Conservation (phyloP, 2,329 filamentous ascomycete genomes). For the Cadophora malorum region DNA sequence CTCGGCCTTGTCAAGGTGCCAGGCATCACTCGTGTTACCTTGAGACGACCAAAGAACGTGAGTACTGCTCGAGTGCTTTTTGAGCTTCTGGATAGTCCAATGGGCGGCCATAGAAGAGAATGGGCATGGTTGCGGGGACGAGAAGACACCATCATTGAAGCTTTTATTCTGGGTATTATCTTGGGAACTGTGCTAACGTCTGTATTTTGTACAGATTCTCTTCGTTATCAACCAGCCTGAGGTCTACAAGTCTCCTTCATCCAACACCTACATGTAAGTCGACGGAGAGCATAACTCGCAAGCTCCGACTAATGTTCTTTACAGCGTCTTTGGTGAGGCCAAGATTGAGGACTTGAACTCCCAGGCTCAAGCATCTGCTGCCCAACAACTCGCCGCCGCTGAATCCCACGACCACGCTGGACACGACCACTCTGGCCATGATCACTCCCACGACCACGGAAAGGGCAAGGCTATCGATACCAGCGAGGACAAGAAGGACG, state of each 20-base stretch:
- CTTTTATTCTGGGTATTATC: neutral
- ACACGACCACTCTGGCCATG: constrained; percentile 63
- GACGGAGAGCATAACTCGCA: constrained; percentile 16
- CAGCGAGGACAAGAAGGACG: constrained; percentile 75
- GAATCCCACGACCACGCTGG: constrained; percentile 59
- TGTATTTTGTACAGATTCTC: constrained; percentile 73
- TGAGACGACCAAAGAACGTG: constrained; percentile 98
- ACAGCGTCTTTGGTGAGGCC: constrained; percentile 97
- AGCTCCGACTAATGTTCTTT: constrained; percentile 25
- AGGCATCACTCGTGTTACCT: constrained; percentile 97
- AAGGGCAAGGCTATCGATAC: constrained; percentile 65
- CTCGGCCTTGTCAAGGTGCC: constrained; percentile 94
- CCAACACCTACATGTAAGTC: constrained; percentile 99
- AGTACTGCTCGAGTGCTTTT: constrained; percentile 52
- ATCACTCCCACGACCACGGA: constrained; percentile 76
- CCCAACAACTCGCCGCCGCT: constrained; percentile 87
- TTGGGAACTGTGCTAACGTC: constrained; percentile 28
- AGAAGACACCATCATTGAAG: neutral
- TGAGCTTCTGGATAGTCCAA: neutral
- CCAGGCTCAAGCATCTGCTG: constrained; percentile 92
- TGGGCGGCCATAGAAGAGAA: neutral
- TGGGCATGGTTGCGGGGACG: neutral
- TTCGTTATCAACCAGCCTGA: constrained; percentile 99
- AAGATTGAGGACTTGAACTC: constrained; percentile 99
- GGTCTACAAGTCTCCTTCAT: constrained; percentile 98